Percentiles rank a stretch among this genome's conserved stretches.
Evolutionary conservation across 2,329 filamentous ascomycete genomes (phyloP).

Genomic region (Scorias spongiosa): DNA sequence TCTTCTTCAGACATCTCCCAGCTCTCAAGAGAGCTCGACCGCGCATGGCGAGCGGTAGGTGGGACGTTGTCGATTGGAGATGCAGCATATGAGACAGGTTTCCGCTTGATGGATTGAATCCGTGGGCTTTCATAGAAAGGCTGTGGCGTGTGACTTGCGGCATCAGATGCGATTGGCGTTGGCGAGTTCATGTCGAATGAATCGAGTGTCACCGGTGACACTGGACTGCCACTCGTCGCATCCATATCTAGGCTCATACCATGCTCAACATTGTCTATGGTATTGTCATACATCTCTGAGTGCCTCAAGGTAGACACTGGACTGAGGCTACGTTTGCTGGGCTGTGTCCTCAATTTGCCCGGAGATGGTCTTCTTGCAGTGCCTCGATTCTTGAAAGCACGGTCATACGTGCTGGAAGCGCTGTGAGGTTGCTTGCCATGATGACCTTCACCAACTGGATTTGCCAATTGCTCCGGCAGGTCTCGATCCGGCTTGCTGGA

Average conservation of each 20-base stretch:
- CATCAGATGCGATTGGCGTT: neutral
- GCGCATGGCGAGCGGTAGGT: constrained; percentile 1
- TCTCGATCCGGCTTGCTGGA: constrained; percentile 7
- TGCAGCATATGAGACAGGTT: constrained; percentile 7
- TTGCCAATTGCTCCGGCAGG: constrained; percentile 8
- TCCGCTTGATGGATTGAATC: constrained; percentile 8
- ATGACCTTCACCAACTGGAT: constrained; percentile 4
- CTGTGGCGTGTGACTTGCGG: too few species aligned
- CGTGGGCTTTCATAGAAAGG: neutral
- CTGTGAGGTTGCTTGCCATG: constrained; percentile 5
- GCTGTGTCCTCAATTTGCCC: constrained; percentile 5
- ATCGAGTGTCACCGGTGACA: neutral
- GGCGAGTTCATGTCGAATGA: neutral
- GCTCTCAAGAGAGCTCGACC: neutral
- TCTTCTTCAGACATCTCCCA: neutral
- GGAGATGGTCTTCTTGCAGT: neutral
- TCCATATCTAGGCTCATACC: too few species aligned
- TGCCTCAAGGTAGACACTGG: constrained; percentile 11
- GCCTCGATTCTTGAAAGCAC: constrained; percentile 6
- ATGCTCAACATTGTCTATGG: constrained; percentile 6
- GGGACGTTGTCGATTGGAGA: constrained; percentile 10
- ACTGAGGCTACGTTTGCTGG: constrained; percentile 5
- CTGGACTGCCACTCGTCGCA: neutral
- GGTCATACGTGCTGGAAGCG: constrained; percentile 8
- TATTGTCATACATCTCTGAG: neutral